Evolutionary conservation across 2,329 filamentous ascomycete genomes (phyloP).

Genomic region (Lojkania enalia): DNA sequence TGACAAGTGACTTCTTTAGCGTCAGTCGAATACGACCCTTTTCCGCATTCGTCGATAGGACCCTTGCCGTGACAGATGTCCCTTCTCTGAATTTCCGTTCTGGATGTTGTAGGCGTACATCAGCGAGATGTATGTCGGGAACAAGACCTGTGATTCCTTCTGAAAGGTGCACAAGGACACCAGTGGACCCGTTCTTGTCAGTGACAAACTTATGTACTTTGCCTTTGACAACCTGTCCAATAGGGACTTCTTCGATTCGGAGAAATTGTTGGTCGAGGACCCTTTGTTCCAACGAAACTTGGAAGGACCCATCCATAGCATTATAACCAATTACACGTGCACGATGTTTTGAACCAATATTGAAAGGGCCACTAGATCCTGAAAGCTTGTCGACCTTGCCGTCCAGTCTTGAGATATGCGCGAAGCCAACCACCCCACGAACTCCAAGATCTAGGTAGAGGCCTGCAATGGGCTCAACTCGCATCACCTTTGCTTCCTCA

Average conservation of each 20-base stretch:
- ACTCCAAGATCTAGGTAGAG: slow-evolving; percentile 76
- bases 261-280: slow-evolving; percentile 87
- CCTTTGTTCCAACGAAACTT: slow-evolving; percentile 80
- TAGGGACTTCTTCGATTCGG: slow-evolving; percentile 83
- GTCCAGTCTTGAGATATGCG: slow-evolving; percentile 92
- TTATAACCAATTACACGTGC: slow-evolving; percentile 87
- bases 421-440: slow-evolving; percentile 75
- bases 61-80: slow-evolving; percentile 78
- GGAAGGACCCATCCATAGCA: slow-evolving; percentile 79
- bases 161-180: slow-evolving; percentile 79
- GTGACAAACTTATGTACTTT: slow-evolving; percentile 84
- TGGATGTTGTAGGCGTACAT: slow-evolving; percentile 84
- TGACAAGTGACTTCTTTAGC: slow-evolving; percentile 90
- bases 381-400: slow-evolving; percentile 84
- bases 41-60: slow-evolving; percentile 75
- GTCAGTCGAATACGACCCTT: slow-evolving; percentile 84
- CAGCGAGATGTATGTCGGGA: slow-evolving; percentile 83
- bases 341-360: slow-evolving; percentile 75
- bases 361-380: slow-evolving; percentile 75
- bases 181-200: slow-evolving; percentile 75
- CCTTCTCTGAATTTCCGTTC: slow-evolving; percentile 96
- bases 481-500: slow-evolving; percentile 75
- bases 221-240: slow-evolving; percentile 80
- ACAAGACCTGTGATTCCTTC: slow-evolving; percentile 90
- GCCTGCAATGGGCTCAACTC: slow-evolving; percentile 78